Percentiles rank a stretch among this genome's conserved stretches.
Evolutionary conservation across 2,329 filamentous ascomycete species (phyloP).

Genomic region (Cytospora piceicola): DNA sequence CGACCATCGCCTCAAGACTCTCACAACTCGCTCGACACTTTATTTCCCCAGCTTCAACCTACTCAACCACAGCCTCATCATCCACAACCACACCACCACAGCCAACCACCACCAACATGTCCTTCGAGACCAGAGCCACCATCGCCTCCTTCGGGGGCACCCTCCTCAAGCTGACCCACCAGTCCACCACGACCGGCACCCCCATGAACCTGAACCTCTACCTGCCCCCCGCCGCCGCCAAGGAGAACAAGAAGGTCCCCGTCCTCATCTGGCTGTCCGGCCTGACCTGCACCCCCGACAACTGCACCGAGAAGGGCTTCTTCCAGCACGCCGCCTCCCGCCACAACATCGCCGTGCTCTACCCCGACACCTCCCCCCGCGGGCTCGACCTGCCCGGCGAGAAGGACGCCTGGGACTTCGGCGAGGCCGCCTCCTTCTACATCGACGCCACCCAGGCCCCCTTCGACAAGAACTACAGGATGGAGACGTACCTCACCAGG

Average conservation of each 20-base stretch:
- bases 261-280: slow-evolving; percentile 93
- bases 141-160: slow-evolving; percentile 93
- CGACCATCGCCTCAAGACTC: slow-evolving; percentile 22
- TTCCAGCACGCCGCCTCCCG: slow-evolving; percentile 81
- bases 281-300: slow-evolving; percentile 91
- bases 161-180: slow-evolving; percentile 90
- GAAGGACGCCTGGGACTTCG: slow-evolving; percentile 90
- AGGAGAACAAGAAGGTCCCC: slow-evolving; percentile 67
- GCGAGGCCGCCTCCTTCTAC: slow-evolving; percentile 92
- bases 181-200: slow-evolving; percentile 76
- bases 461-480: slow-evolving; percentile 80
- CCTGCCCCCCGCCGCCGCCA: slow-evolving; percentile 72
- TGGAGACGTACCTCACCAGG: slow-evolving; percentile 90
- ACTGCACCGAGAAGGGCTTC: slow-evolving; percentile 82
- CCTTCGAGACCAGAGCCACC: slow-evolving; percentile 85
- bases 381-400: slow-evolving; percentile 82
- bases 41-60: neutral
- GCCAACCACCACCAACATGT: slow-evolving; percentile 57
- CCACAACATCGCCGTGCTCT: slow-evolving; percentile 88
- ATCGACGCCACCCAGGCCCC: slow-evolving; percentile 79
- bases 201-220: slow-evolving; percentile 94
- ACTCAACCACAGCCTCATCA: slow-evolving; percentile 1
- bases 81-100: slow-evolving; percentile 1
- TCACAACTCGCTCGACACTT: slow-evolving; percentile 26
- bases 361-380: slow-evolving; percentile 91